A percentile compares a stretch with the other conserved stretches of the same genome.
These are phyloP conservation scores for Odontarrhena argentea DNA, from an alignment of 345 rosid genomes.

Conservation along the genomic window DNA sequence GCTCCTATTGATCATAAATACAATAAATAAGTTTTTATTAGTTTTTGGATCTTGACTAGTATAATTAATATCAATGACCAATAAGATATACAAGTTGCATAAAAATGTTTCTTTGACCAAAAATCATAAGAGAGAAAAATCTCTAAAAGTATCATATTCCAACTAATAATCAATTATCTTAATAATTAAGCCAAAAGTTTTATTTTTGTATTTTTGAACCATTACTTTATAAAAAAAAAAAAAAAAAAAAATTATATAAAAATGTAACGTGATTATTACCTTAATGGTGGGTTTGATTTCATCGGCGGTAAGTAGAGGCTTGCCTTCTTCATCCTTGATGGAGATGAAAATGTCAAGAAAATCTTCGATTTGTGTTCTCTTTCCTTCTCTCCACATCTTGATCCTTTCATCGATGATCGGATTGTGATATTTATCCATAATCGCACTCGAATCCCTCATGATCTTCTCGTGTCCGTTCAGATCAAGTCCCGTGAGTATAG, in stretches of 20 bases:
- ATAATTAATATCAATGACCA: neutral
- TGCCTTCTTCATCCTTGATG: slow-evolving; percentile 41
- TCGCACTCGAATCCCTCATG: slow-evolving; percentile 36
- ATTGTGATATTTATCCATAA: slow-evolving; percentile 43
- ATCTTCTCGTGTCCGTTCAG: slow-evolving; percentile 49
- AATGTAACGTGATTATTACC: slow-evolving; percentile 26
- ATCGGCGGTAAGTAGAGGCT: slow-evolving; percentile 43
- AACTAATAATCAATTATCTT: neutral
- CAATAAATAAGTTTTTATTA: neutral
- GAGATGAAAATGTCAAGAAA: slow-evolving; percentile 46
- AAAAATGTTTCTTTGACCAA: neutral
- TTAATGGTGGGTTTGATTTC: slow-evolving; percentile 47
- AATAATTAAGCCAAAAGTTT: no score
- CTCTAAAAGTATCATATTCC: neutral
- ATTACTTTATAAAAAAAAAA: neutral
- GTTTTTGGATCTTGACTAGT: neutral
- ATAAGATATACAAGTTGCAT: neutral
- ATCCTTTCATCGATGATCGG: slow-evolving; percentile 43
- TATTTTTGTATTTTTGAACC: neutral
- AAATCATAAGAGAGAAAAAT: neutral
- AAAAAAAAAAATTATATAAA: no score
- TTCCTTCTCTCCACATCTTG: slow-evolving; percentile 44
- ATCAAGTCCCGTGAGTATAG: slow-evolving; percentile 45
- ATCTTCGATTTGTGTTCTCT: slow-evolving; percentile 42
- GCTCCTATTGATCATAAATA: slow-evolving; percentile 35